Evolutionary conservation across 352 stramenopile species (phyloP), one percentile per base, ranked within the genome.

Genomic region (Phytophthora podocarpi): DNA sequence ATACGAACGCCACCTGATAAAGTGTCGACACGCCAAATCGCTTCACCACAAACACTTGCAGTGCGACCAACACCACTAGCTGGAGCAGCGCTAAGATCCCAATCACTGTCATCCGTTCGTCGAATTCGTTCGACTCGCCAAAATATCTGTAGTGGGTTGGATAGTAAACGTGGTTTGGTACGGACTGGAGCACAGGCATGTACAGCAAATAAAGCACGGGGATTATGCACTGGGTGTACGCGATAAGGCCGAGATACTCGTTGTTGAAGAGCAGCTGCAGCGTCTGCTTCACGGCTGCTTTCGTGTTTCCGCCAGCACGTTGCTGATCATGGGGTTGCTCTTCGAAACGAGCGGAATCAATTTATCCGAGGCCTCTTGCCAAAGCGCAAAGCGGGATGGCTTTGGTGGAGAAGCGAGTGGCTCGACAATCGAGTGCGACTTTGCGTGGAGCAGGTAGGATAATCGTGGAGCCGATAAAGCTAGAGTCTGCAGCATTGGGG

Each of bases 1-100:
- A 48, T 30, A 87, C 77, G 36, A 87, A 87, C n/a, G 56, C 72
- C 9, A 85, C 45, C n/a, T 80, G 72, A n/a, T 75, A 74, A 12
- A 87, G 52, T 1, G 65, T 53, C 15, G 68, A 55, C 4, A 76
- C 23, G 5, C 58, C 52, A 26, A 76, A 76, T 6, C 53, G 50
- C 13, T 53, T 64, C 3, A 53, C 39, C 15, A 76, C 52, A 20
- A 73, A 61, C 2, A 69, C n/a, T 56, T 73, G 59, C 24, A 76
- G 23, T 7, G 6, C 37, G 2, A 67, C 10, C 5, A 72, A 34
- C 4, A 76, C 18, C 0, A 41, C 1, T 9, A 76, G 15, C 45
- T 73, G 53, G 6, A 76, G 32, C 0, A 31, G 16, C 5, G 47
- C 50, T 36, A 73, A 59, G 5, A 61, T 54, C 0, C 48, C 40